phyloP scores from a whole-genome alignment of 805 yeast genomes.

The Saccharomycopsis fibuligera region DNA sequence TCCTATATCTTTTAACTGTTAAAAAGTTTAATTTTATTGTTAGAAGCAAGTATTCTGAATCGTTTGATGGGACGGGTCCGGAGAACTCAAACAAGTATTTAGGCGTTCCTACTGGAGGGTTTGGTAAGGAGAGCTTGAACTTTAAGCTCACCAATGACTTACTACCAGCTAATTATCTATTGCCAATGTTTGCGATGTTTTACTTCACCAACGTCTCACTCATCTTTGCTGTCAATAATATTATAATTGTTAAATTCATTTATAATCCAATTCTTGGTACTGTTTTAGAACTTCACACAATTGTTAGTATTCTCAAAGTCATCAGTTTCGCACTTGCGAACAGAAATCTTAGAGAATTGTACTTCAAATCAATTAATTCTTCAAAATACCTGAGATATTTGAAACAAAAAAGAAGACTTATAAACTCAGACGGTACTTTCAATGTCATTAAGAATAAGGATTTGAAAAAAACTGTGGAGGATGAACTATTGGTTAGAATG shows the following conservation, averaged over 20 bases:
- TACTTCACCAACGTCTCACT: constrained; percentile 29
- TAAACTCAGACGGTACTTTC: constrained; percentile 18
- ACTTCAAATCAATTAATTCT: constrained; percentile 21
- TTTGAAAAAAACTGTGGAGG: neutral
- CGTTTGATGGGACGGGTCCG: neutral
- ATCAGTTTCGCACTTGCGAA: constrained; percentile 39
- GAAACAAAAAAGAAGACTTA: constrained; percentile 7
- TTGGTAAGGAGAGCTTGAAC: constrained; percentile 2
- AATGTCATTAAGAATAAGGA: constrained; percentile 12
- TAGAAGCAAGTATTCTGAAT: constrained; percentile 4
- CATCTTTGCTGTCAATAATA: constrained; percentile 27
- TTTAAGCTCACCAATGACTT: constrained; percentile 17
- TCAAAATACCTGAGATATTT: constrained; percentile 16
- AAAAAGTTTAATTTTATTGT: constrained; percentile 16
- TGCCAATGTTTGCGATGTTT: constrained; percentile 28
- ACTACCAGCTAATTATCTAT: constrained; percentile 24
- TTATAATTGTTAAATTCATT: constrained; percentile 30
- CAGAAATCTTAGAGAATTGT: constrained; percentile 36
- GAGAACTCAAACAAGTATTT: neutral
- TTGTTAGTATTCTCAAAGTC: constrained; percentile 36
- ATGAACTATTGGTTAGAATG: constrained; percentile 14
- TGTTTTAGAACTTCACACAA: constrained; percentile 34
- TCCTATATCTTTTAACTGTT: constrained; percentile 22
- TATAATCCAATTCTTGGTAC: constrained; percentile 40
- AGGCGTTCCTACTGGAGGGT: too few relatives aligned